A percentile compares a stretch with the other conserved stretches of the same genome.
Evolutionary conservation across 495 filamentous ascomycete species (phyloP).

Genomic region (Lasiosphaeris hirsuta): DNA sequence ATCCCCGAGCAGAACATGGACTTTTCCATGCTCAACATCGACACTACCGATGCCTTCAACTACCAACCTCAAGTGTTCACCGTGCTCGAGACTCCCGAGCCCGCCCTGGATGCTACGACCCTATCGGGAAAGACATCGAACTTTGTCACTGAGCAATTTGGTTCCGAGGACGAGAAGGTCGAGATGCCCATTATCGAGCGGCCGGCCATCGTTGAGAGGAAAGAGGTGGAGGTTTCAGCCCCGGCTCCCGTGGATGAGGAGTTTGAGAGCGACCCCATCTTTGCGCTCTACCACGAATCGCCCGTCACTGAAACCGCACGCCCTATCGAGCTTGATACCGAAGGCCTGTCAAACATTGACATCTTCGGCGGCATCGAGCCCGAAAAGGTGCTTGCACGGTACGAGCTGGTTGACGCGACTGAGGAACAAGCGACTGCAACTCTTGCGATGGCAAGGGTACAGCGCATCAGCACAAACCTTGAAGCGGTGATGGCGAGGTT

Average conservation of each 20-base stretch:
- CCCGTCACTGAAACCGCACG: constrained; percentile 19
- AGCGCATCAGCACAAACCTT: constrained; percentile 39
- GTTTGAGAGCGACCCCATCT: constrained; percentile 44
- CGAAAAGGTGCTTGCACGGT: constrained; percentile 56
- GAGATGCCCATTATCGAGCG: constrained; percentile 44
- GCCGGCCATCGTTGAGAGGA: constrained; percentile 32
- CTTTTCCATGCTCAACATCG: constrained; percentile 57
- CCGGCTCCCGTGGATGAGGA: constrained; percentile 30
- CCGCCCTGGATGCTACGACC: constrained; percentile 55
- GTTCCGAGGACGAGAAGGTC: constrained; percentile 50
- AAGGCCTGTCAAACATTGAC: constrained; percentile 31
- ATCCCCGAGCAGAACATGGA: constrained; percentile 72
- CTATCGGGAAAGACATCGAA: constrained; percentile 65
- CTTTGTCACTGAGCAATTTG: constrained; percentile 37
- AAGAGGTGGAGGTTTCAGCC: constrained; percentile 29
- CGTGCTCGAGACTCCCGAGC: constrained; percentile 71
- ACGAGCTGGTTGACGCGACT: constrained; percentile 54
- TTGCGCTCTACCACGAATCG: constrained; percentile 60
- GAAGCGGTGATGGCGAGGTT: constrained; percentile 39
- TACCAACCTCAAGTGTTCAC: constrained; percentile 77
- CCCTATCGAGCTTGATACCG: constrained; percentile 32
- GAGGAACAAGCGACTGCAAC: constrained; percentile 41
- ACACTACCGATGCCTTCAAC: constrained; percentile 50
- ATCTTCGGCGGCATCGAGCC: constrained; percentile 54
- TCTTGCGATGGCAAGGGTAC: constrained; percentile 38